Evolutionary conservation across 352 stramenopile species (phyloP).

Genomic region (Salisapilia sapeloensis): DNA sequence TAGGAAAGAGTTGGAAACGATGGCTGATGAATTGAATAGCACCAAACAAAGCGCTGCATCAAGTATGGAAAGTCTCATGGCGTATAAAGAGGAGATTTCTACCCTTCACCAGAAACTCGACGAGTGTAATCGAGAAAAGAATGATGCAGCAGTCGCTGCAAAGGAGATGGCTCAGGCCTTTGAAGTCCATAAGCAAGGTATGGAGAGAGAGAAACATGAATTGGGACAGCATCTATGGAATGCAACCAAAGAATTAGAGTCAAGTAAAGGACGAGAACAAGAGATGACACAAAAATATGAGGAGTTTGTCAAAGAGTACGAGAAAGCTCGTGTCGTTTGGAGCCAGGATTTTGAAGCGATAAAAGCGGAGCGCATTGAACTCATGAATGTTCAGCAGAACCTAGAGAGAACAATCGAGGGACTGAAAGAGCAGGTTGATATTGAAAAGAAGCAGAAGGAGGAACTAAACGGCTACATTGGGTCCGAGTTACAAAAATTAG

Average conservation of each 20-base stretch:
- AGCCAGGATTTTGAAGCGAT: slow-evolving; percentile 20
- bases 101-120: background rate
- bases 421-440: slow-evolving; percentile 9
- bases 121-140: background rate
- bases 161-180: too few species aligned
- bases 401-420: slow-evolving; percentile 20
- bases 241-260: slow-evolving; percentile 25
- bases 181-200: slow-evolving; percentile 4
- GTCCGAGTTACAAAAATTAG: slow-evolving; percentile 23
- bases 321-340: slow-evolving; percentile 9
- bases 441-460: slow-evolving; percentile 42
- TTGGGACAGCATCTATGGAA: slow-evolving; percentile 46
- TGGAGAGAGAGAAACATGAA: slow-evolving; percentile 28
- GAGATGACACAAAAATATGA: slow-evolving; percentile 9
- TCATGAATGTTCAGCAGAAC: slow-evolving; percentile 9
- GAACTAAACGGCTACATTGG: slow-evolving; percentile 43
- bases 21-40: slow-evolving; percentile 12
- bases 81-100: slow-evolving; percentile 8
- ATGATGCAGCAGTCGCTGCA: too few species aligned
- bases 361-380: slow-evolving; percentile 21
- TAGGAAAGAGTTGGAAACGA: slow-evolving; percentile 10
- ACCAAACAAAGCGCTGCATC: slow-evolving; percentile 11
- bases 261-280: slow-evolving; percentile 10
- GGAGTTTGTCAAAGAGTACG: slow-evolving; percentile 5
- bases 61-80: background rate